Base-by-base conservation (phyloP, 352 stramenopile genomes). In the Globisporangium abappressorium region DNA sequence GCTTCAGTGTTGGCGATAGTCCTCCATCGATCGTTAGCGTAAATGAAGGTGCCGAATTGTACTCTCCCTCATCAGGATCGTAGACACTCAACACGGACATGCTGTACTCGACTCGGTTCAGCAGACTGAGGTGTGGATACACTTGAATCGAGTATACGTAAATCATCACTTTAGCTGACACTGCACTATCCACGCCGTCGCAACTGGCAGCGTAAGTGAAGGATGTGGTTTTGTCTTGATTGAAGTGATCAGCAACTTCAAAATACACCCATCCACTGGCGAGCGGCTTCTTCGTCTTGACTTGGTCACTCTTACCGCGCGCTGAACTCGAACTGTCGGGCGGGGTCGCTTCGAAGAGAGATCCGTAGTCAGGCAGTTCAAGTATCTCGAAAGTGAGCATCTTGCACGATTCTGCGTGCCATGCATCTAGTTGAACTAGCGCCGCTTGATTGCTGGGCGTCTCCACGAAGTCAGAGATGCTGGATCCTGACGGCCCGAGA, bases 61-160 rank as follows among this genome's bases (percentile, higher is more conserved):
- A 79, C 55, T 81, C 76, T 15, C 73, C 60, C 56, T 66, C 69
- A 57, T 83, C 76, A 2, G 69, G 69, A 33, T 83, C 74, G 12
- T 79, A 53, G 3, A 61, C 55, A 11, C 72, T 46, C 24, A 65
- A 69, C 1, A 64, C 56, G 20, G 49, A 71, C 8, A 79, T 56
- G 2, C 51, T 61, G 46, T 76, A 69, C 22, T 73, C 51, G 5
- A 83, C 54, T 38, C 63, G 69, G 22, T 70, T 60, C 41, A 64
- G 69, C 18, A 74, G 41, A 60, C 66, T 71, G 3, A 79, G 63
- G 15, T 73, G 62, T 12, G 72, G 76, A 5, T 65, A 74, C 38
- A 64, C 53, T n/a, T 71, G 47, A 1, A 43, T 30, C 2, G 56
- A 38, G 8, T 65, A 22, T 30, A 71, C 62, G 8, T 41, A 14